These are phyloP conservation scores for Gossypium stocksii DNA, from an alignment of 345 rosid genomes.

Conservation along the genomic window DNA sequence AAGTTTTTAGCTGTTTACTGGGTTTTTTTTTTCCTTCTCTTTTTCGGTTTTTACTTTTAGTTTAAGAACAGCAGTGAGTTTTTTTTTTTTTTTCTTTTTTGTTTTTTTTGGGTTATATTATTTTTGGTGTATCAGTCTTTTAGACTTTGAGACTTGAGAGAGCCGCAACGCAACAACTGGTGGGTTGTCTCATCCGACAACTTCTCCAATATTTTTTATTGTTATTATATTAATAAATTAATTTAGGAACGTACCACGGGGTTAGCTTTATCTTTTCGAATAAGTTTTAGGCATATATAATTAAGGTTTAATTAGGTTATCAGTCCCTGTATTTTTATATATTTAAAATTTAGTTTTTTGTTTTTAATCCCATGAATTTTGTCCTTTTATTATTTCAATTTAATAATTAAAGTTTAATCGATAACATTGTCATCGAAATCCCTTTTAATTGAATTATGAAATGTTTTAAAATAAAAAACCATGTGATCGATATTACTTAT, in stretches of 20 bases:
- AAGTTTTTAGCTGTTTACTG: background rate
- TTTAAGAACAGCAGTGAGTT: background rate
- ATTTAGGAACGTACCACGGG: background rate
- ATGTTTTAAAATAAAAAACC: no score
- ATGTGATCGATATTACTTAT: no score
- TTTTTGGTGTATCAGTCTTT: background rate
- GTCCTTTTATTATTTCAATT: no score
- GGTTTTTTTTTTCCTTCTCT: background rate
- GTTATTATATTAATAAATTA: background rate
- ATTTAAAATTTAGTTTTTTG: no score
- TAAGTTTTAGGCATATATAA: background rate
- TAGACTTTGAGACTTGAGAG: background rate
- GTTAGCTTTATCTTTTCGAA: background rate
- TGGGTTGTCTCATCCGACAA: slow-evolving; percentile 46
- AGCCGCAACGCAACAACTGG: slow-evolving; percentile 39
- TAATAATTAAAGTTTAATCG: no score
- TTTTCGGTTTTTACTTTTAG: background rate
- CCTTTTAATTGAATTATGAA: no score
- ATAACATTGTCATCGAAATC: no score
- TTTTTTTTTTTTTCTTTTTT: background rate
- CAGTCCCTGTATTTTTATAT: no score
- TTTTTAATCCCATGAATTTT: no score
- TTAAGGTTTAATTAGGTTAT: background rate
- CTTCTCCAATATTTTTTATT: background rate
- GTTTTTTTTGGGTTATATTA: background rate